phyloP scores from a whole-genome alignment of 2,329 filamentous ascomycete genomes.

The Aspergillus costaricaensis region DNA sequence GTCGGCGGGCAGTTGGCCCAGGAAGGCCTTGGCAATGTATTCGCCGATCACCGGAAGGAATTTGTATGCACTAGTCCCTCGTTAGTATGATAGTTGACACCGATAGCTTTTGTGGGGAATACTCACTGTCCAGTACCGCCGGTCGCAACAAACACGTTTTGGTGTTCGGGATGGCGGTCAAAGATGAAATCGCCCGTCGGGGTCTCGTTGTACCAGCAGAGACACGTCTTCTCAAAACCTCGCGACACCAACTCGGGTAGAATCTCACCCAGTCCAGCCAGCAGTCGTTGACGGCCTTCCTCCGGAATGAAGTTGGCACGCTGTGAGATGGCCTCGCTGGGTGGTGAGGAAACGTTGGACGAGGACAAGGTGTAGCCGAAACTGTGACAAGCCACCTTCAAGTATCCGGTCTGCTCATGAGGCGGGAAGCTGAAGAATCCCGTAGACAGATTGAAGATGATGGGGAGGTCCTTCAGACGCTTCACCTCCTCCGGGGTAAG shows the following conservation, averaged over 20 bases:
- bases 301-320: conserved; percentile 37
- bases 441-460: conserved; percentile 48
- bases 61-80: conserved; percentile 58
- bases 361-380: conserved; percentile 57
- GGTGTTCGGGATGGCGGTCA: conserved; percentile 64
- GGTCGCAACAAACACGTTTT: conserved; percentile 32
- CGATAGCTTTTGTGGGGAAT: accelerated
- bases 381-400: conserved; percentile 68
- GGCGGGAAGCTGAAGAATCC: conserved; percentile 55
- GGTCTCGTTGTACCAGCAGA: conserved; percentile 75
- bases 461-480: conserved; percentile 64
- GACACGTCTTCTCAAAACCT: conserved; percentile 59
- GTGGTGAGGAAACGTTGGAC: conserved; percentile 24
- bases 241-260: conserved; percentile 59
- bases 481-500: conserved; percentile 69
- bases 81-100: not conserved
- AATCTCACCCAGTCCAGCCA: conserved; percentile 59
- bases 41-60: conserved; percentile 63
- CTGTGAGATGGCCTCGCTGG: conserved; percentile 19
- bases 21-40: conserved; percentile 60
- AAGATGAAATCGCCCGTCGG: conserved; percentile 68
- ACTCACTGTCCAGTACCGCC: conserved; percentile 36
- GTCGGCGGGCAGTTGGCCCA: conserved; percentile 46
- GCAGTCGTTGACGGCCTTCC: conserved; percentile 61
- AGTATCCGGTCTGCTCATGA: conserved; percentile 29